A percentile compares a stretch with the other conserved stretches of the same genome.
phyloP scores from a whole-genome alignment of 805 yeast genomes.

The Nakazawaea anatomiae region DNA sequence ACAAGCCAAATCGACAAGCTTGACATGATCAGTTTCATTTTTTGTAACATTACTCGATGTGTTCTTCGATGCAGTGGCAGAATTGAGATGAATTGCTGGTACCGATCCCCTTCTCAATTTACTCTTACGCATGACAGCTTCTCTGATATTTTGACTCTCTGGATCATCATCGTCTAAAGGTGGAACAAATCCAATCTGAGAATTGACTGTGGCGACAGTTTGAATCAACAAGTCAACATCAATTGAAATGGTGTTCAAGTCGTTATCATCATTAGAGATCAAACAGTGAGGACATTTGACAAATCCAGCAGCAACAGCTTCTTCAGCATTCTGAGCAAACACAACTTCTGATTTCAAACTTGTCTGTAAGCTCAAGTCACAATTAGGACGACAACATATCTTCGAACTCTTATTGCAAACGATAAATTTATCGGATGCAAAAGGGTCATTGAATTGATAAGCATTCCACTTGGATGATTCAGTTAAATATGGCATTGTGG shows the following conservation, averaged over 20 bases:
- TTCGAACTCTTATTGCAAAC: slow-evolving; percentile 40
- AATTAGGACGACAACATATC: slow-evolving; percentile 62
- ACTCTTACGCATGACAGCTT: slow-evolving; percentile 8
- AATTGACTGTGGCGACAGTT: slow-evolving; percentile 52
- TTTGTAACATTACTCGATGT: slow-evolving; percentile 31
- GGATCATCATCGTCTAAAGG: slow-evolving; percentile 44
- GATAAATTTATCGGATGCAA: slow-evolving; percentile 52
- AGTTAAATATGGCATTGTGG: slow-evolving; percentile 32
- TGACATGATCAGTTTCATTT: slow-evolving; percentile 63
- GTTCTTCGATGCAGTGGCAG: slow-evolving; percentile 2
- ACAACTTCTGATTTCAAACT: slow-evolving; percentile 38
- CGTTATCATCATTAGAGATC: slow-evolving; percentile 31
- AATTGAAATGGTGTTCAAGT: slow-evolving; percentile 31
- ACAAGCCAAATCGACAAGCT: slow-evolving; percentile 72
- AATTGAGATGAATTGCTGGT: slow-evolving; percentile 10
- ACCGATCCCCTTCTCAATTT: slow-evolving; percentile 7
- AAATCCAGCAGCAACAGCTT: slow-evolving; percentile 41
- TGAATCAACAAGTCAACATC: slow-evolving; percentile 37
- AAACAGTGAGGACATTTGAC: slow-evolving; percentile 50
- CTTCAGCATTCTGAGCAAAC: slow-evolving; percentile 34
- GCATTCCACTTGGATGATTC: slow-evolving; percentile 54
- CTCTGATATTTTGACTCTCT: slow-evolving; percentile 25
- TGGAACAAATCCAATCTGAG: slow-evolving; percentile 50
- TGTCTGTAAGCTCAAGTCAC: slow-evolving; percentile 41
- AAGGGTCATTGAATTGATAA: slow-evolving; percentile 60